These are phyloP conservation scores for Poa pratensis DNA, from an alignment of 176 grass and related monocot genomes.

Conservation along the genomic window DNA sequence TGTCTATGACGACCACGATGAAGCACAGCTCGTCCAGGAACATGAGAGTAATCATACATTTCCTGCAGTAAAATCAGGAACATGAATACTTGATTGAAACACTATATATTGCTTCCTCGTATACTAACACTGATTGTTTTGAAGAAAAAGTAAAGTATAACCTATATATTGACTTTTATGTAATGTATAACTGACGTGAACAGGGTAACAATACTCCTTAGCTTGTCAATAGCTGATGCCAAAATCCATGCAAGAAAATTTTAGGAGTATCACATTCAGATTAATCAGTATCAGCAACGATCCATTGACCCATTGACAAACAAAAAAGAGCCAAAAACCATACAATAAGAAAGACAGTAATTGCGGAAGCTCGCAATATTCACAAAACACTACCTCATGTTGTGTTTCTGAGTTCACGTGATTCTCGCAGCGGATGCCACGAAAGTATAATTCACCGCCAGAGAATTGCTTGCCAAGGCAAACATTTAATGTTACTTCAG, in stretches of 20 bases:
- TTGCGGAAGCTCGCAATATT: neutral
- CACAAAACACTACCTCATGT: conserved; percentile 62
- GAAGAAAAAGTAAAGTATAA: neutral
- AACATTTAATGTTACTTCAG: conserved; percentile 96
- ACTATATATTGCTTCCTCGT: neutral
- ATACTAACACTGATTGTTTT: conserved; percentile 7
- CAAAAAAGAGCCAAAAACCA: conserved; percentile 11
- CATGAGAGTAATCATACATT: conserved; percentile 87
- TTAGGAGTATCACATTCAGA: neutral
- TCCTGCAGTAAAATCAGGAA: conserved; percentile 59
- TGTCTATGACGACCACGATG: conserved; percentile 94
- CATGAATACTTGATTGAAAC: conserved; percentile 5
- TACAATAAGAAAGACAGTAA: neutral
- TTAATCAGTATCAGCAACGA: neutral
- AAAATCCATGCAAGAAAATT: conserved; percentile 21
- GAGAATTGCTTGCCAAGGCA: conserved; percentile 95
- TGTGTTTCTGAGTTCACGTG: conserved; percentile 94
- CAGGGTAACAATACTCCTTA: neutral
- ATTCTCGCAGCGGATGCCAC: conserved; percentile 91
- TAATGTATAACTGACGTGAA: conserved; percentile 1
- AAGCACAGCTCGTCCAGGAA: conserved; percentile 82
- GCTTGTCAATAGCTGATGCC: conserved; percentile 1
- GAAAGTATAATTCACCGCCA: conserved; percentile 95
- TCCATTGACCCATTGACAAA: neutral
- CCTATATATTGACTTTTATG: conserved; percentile 1